Evolutionary conservation across 2,329 filamentous ascomycete genomes (phyloP).

Genomic region (Aspergillus calidoustus): DNA sequence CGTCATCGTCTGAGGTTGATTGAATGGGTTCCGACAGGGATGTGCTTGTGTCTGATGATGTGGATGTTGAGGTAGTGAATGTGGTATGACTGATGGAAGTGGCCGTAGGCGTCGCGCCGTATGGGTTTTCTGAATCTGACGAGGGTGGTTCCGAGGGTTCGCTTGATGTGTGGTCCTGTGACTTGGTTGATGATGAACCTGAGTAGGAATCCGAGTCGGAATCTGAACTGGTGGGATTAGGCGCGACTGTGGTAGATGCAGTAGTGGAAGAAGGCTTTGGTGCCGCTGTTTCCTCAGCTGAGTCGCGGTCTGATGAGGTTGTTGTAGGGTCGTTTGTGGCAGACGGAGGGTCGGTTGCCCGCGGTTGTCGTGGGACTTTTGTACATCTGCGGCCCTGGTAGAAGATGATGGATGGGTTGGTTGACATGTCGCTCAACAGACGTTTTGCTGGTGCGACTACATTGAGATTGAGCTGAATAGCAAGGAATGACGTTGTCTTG

Average conservation of each 20-base stretch:
- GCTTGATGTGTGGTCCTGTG: background rate
- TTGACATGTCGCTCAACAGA: constrained; percentile 30
- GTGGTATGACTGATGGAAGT: background rate
- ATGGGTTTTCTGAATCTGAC: background rate
- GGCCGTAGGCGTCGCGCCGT: background rate
- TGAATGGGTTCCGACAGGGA: background rate
- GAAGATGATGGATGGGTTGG: constrained; percentile 29
- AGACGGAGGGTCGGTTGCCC: constrained; percentile 14
- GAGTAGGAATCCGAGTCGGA: background rate
- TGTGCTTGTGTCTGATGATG: background rate
- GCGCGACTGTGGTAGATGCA: background rate
- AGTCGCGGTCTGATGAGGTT: background rate
- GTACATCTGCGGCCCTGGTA: constrained; percentile 32
- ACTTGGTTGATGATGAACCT: background rate
- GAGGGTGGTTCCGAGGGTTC: background rate
- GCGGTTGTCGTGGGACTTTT: constrained; percentile 28
- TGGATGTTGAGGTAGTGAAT: constrained; percentile 1
- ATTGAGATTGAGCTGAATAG: background rate
- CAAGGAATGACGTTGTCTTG: background rate
- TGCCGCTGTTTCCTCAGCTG: background rate
- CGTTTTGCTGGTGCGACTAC: constrained; percentile 1
- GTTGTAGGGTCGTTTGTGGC: constrained; percentile 4
- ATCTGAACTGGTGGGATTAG: background rate
- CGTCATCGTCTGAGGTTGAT: constrained; percentile 2
- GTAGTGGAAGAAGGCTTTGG: constrained; percentile 2